Evolutionary conservation across 2,329 filamentous ascomycete genomes (phyloP), one percentile per base, ranked within the genome.

Genomic region (Hypoxylon sp.): DNA sequence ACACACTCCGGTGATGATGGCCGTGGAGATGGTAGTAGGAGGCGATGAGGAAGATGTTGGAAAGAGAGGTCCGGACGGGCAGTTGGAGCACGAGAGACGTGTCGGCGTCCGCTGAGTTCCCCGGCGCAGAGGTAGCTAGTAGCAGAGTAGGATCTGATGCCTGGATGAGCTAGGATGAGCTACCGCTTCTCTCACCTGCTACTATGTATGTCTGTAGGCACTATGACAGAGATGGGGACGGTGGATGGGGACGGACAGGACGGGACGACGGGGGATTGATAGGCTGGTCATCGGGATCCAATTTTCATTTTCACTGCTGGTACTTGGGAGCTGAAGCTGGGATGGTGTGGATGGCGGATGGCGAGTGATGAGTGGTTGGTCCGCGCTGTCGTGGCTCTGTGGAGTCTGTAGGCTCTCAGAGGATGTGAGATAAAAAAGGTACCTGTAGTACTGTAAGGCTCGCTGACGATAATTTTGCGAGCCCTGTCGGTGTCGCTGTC

Each of bases 261-360:
- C n/a, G n/a, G n/a, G n/a, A n/a, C n/a, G n/a, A n/a, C n/a, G n/a
- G n/a, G n/a, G n/a, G n/a, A n/a, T n/a, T n/a, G n/a, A 27, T 52
- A 11, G 18, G 15, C 47, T 4, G 57, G 48, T 58, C 61, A 58
- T 48, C 29, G 54, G 58, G 61, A 63, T 61, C 61, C 61, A 49
- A 63, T 54, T 63, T n/a, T 61, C n/a, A n/a, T n/a, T n/a, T n/a
- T 55, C 50, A 54, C 56, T 54, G 52, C 41, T 58, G 53, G 53
- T 63, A 58, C 57, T 50, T 62, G 55, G 47, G n/a, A 62, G 55
- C 54, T 60, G 53, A 57, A 43, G 23, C 42, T 58, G 41, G 46
- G 17, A 50, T 15, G 29, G 33, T 33, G 26, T 56, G 31, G 45
- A 51, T 58, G 40, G 58, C 38, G n/a, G n/a, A n/a, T n/a, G n/a